phyloP scores from a whole-genome alignment of 2,329 filamentous ascomycete genomes.

The Camillea tinctor region DNA sequence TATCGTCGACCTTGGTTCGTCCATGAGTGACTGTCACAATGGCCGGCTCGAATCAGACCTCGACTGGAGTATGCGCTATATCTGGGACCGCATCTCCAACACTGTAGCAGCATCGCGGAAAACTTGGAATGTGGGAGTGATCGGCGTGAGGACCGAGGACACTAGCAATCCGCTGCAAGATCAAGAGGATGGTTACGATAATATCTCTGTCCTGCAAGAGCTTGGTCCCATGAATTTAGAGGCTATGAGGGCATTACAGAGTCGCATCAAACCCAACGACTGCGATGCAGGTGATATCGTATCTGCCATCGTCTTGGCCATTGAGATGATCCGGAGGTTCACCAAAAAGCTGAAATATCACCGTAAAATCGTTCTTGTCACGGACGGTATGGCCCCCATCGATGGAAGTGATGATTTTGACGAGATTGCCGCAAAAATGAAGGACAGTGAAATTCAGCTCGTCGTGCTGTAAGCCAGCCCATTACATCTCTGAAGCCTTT shows the following conservation, averaged over 20 bases:
- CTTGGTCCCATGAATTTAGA: conserved; percentile 61
- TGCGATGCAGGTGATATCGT: conserved; percentile 77
- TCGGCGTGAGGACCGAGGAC: conserved; percentile 79
- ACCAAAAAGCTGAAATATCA: conserved; percentile 82
- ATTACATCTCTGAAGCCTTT: neutral
- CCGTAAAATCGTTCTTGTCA: conserved; percentile 79
- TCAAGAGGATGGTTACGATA: conserved; percentile 71
- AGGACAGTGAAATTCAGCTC: conserved; percentile 73
- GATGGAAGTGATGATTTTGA: conserved; percentile 65
- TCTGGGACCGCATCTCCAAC: conserved; percentile 88
- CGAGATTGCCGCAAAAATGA: conserved; percentile 71
- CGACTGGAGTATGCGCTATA: conserved; percentile 85
- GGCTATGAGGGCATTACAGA: conserved; percentile 64
- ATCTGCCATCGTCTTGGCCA: conserved; percentile 81
- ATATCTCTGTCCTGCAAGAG: conserved; percentile 79
- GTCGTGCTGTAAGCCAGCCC: conserved; percentile 63
- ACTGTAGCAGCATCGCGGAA: conserved; percentile 69
- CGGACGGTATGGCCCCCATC: conserved; percentile 73
- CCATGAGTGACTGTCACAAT: conserved; percentile 74
- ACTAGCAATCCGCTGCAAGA: conserved; percentile 68
- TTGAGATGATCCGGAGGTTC: conserved; percentile 78
- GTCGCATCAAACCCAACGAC: conserved; percentile 63
- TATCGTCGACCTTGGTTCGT: conserved; percentile 80
- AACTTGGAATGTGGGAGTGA: conserved; percentile 71
- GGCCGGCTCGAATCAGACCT: conserved; percentile 77